Percentiles rank a stretch among this genome's conserved stretches.
Conservation (phyloP, 306 rosid species). For the Begonia fuchsioides region DNA sequence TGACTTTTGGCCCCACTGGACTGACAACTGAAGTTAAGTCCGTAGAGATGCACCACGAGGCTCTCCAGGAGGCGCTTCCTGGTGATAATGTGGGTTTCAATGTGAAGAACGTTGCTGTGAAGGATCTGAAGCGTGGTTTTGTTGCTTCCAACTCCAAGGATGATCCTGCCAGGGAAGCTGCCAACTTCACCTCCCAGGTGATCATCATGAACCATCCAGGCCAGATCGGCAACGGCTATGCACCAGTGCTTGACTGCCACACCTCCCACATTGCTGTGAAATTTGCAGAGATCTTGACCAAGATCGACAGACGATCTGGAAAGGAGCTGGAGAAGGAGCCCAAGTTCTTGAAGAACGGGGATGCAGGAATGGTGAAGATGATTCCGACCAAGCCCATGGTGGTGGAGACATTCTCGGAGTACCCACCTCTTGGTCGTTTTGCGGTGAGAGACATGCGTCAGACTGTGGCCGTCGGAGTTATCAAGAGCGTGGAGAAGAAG, state of each 20-base stretch:
- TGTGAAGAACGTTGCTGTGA: constrained; percentile 28
- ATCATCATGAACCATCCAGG: constrained; percentile 35
- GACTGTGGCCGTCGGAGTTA: constrained; percentile 18
- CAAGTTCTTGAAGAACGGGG: constrained; percentile 27
- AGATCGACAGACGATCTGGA: constrained; percentile 26
- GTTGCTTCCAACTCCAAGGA: constrained; percentile 27
- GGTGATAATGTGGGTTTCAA: constrained; percentile 33
- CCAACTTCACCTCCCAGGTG: constrained; percentile 23
- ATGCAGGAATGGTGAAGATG: constrained; percentile 28
- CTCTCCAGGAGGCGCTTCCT: too few species aligned
- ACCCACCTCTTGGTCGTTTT: constrained; percentile 32
- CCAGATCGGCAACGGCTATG: constrained; percentile 22
- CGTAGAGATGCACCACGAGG: constrained; percentile 31
- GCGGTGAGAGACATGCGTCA: constrained; percentile 30
- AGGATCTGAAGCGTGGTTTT: constrained; percentile 29
- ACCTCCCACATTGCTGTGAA: constrained; percentile 30
- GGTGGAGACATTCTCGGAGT: constrained; percentile 25
- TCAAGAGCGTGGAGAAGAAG: constrained; percentile 37
- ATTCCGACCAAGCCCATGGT: constrained; percentile 34
- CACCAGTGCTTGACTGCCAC: constrained; percentile 31
- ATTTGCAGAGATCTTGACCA: constrained; percentile 18
- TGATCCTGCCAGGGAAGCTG: constrained; percentile 22
- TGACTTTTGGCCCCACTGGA: constrained; percentile 19
- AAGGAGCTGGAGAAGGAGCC: too few species aligned
- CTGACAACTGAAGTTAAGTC: constrained; percentile 26